Base-by-base conservation (phyloP, 768 basidiomycete species). In the Sarcomyxa edulis region DNA sequence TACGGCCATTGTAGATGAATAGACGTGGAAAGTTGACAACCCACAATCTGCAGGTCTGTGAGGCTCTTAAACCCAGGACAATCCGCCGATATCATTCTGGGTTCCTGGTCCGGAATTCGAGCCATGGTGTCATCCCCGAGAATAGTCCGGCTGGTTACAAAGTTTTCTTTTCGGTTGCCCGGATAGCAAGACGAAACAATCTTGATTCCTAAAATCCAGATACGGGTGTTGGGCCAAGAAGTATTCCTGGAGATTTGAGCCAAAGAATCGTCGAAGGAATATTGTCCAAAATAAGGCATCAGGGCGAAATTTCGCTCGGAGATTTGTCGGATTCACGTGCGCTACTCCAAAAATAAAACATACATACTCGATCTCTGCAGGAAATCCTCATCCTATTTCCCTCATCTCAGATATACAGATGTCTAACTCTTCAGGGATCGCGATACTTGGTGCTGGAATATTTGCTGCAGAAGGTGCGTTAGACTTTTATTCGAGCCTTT, bases 371-470 rank as follows among this genome's bases (percentile, higher is more conserved):
- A n/a, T n/a, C n/a, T n/a, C n/a, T n/a, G n/a, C n/a, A n/a, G n/a
- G n/a, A n/a, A n/a, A n/a, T n/a, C n/a, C n/a, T n/a, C n/a, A n/a
- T n/a, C n/a, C n/a, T n/a, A n/a, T n/a, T n/a, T n/a, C n/a, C n/a
- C n/a, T n/a, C n/a, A n/a, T 31, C 39, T 47, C 37, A 18, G 26
- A 30, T 39, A 43, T 46, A 47, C 37, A 42, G 74, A 73, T 71
- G n/a, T 58, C 70, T 27, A 55, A 49, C 34, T 44, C 58, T 42
- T 45, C 62, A 37, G 79, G 81, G 20, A 62, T 86, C 40, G 90
- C 89, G 18, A 74, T 93, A 49, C 74, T 92, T 31, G 88, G 88
- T 44, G 78, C 84, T 34, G 88, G 90, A 15, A 71, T 90, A 41
- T 88, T 88, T 48, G 83, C 81, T 37, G 79, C 68, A 48, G 77